Base-by-base conservation (phyloP, 345 rosid species). In the Trapa incisa region DNA sequence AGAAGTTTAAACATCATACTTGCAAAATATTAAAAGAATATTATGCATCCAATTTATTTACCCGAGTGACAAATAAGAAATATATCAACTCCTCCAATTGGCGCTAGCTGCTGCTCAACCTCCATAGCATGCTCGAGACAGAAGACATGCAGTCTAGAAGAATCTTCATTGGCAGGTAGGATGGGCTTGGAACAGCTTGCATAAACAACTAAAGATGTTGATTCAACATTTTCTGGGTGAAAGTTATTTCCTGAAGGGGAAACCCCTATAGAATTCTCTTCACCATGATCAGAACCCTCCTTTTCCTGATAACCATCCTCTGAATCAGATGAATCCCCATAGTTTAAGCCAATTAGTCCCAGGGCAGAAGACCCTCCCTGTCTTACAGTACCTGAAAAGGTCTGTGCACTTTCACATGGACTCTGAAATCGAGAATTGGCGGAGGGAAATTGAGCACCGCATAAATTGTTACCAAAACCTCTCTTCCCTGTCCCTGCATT, bases 91-190 rank as follows among this genome's bases (percentile, higher is more conserved):
- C 97, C 99, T 71, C 99, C 96, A n/a, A 87, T 80, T 66, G 76
- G 77, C 38, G 77, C 82, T 65, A 94, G 88, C 77, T 75, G 93
- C 77, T 94, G 83, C 71, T 91, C 96, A 61, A 89, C 89, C 79
- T 91, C 96, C 29, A 86, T 77, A 72, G 99, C 99, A 77, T 94
- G 97, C 85, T 94, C 90, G 68, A 94, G 97, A 80, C 99, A 94
- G 80, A 94, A 94, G 52, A 94, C 85, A 69, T 94, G 96, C 84
- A 86, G 56, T 53, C 85, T 86, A 69, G 87, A 91, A 70, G 96
- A 86, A 77, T 89, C 96, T 58, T 87, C 91, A 74, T 86, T 81
- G 66, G 63, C 63, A 58, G 63, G 63, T 8, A 58, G 15, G 16
- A 35, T 58, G 7, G 63, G 63, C 38, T 33, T 58, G 63, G 37